Conservation (phyloP, 2,329 filamentous ascomycete species). For the Aspergillus flavus region DNA sequence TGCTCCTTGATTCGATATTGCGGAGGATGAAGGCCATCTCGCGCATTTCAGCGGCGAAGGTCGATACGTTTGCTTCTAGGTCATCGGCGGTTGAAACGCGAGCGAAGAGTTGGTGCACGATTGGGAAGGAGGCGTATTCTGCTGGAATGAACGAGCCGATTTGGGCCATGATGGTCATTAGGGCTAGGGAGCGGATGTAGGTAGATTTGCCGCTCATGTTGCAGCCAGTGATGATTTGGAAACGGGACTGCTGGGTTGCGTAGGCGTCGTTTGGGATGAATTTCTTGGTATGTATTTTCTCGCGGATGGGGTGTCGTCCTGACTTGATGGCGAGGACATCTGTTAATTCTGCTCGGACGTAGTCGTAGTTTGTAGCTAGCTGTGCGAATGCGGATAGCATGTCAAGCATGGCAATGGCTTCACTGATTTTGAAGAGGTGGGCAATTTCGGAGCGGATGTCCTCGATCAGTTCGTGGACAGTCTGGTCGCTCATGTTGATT, state of each 20-base stretch:
- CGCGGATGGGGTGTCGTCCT: constrained; percentile 76
- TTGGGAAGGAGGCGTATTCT: constrained; percentile 76
- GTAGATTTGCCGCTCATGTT: constrained; percentile 99
- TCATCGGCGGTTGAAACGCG: constrained; percentile 84
- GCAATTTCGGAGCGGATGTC: constrained; percentile 73
- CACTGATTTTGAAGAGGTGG: constrained; percentile 78
- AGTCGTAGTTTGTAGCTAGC: constrained; percentile 67
- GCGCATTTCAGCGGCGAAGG: constrained; percentile 92
- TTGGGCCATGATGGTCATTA: constrained; percentile 91
- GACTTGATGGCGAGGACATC: constrained; percentile 71
- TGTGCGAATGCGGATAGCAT: constrained; percentile 80
- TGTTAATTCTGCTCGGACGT: constrained; percentile 69
- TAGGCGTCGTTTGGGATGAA: constrained; percentile 92
- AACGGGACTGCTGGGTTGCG: constrained; percentile 74
- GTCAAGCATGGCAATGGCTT: constrained; percentile 83
- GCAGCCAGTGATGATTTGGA: constrained; percentile 92
- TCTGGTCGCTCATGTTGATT: constrained; percentile 76
- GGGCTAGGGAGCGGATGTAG: constrained; percentile 82
- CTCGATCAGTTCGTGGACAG: constrained; percentile 71
- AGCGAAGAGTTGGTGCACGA: constrained; percentile 83
- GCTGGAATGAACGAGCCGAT: constrained; percentile 90
- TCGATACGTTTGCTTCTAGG: constrained; percentile 88
- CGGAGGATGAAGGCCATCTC: constrained; percentile 91
- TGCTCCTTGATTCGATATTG: constrained; percentile 75
- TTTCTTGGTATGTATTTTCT: constrained; percentile 68